Base-by-base conservation (phyloP, 306 rosid species). In the Ammopiptanthus mongolicus region DNA sequence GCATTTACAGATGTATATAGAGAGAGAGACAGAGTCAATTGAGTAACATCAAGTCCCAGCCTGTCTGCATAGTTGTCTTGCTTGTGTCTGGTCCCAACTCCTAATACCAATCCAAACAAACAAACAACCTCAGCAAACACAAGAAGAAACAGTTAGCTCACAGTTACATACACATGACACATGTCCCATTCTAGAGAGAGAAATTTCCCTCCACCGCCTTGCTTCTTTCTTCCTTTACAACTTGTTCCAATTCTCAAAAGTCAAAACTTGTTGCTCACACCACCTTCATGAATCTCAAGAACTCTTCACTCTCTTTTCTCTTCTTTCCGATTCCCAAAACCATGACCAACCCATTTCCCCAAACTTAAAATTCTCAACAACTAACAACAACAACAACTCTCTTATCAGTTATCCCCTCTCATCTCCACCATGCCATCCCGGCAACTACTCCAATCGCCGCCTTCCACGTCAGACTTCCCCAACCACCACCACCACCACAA, bases 391-490 rank as follows among this genome's bases (percentile, higher is more conserved):
- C 28, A 25, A 3, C 28, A 0, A 1, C n/a, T 8, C 7, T 5
- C n/a, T n/a, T n/a, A n/a, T n/a, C n/a, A n/a, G n/a, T n/a, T 0
- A 18, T 2, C 37, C 0, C 18, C 52, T 31, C 72, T 25, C 28
- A 25, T 25, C 15, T n/a, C 61, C 23, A 11, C 61, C 74, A 94
- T 94, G 98, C 91, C 88, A 41, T 80, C 80, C 14, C 88, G 92
- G 14, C 80, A 65, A 50, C 76, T 84, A 74, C 56, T 50, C 6
- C 75, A 55, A 3, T 78, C 88, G 12, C 88, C 88, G 17, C 73
- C 86, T 2, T 66, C 77, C 48, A 52, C 73, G 19, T 63, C 48
- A 19, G 64, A 19, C 37, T 19, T 13, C 11, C 57, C 72, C 36
- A 5, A 42, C 25, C 71, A 29, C 7, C 33, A 34, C 78, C 80